Evolutionary conservation across 371 early-diverging fungal species (phyloP), one percentile per base, ranked within the genome.

Genomic region (Mortierella sp.): DNA sequence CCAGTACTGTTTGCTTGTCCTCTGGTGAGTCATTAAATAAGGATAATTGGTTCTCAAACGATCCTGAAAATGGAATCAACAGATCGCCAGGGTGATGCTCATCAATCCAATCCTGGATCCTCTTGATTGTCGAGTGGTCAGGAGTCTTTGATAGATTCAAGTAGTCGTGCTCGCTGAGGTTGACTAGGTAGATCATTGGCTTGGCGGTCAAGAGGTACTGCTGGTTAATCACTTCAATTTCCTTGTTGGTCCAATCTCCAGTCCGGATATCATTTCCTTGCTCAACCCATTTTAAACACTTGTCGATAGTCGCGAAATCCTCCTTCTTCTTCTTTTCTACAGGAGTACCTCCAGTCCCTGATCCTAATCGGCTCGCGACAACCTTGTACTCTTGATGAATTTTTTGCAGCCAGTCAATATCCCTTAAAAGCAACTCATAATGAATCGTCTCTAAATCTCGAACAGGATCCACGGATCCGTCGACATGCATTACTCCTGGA

Each of bases 381-480:
- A 83, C 88, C 70, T 84, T 86, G 68, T 90, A 84, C 76, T 93
- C 89, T 35, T 83, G 72, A 54, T 60, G 84, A 35, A 64, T 61
- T 72, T 63, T 96, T 49, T 80, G 85, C 67, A 98, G 68, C 82
- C 95, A 93, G 71, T 98, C 97, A 37, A 93, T 86, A 84, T 99
- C 99, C 89, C 99, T 98, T 66, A 96, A 83, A 56, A 98, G 89
- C 66, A 99, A 88, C 86, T 99, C 99, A 43, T 94, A 91, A 80
- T 96, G 95, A 78, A 99, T 99, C 70, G 96, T 98, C 64, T 94
- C 94, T 82, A 99, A 86, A 86, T 99, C 99, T 60, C 99, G 89
- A 28, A 93, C 78, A 5, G 99, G 99, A 74, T 99, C 95, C 17
- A 99, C 86, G 49, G 92, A 93, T 70, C 97, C 97, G 76, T 99